Evolutionary conservation across 257 asterid genomes (phyloP).

Genomic region (Gentiana dahurica): DNA sequence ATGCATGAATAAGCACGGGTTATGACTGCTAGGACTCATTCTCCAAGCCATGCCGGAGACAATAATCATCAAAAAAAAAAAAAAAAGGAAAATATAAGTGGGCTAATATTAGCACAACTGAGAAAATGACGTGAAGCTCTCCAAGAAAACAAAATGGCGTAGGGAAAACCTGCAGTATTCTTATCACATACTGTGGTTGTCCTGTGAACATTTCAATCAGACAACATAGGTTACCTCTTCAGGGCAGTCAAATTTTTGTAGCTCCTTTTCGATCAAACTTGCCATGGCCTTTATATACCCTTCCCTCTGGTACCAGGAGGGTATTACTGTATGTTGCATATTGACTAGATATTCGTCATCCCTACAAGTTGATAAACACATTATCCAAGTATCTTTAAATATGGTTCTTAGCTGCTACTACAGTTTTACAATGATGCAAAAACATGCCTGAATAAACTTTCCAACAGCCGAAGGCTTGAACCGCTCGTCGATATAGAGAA

Average conservation of each 20-base stretch:
- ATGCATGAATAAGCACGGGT: no score
- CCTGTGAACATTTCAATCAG: not conserved
- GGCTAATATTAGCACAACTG: not conserved
- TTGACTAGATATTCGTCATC: constrained; percentile 95
- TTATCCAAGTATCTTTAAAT: constrained; percentile 5
- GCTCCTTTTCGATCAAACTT: constrained; percentile 77
- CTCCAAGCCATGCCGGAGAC: no score
- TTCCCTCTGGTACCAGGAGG: constrained; percentile 99
- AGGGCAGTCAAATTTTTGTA: constrained; percentile 59
- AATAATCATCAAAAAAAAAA: no score
- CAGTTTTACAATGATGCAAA: no score
- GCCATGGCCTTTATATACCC: constrained; percentile 98
- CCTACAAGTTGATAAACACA: constrained; percentile 33
- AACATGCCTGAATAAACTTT: constrained; percentile 73
- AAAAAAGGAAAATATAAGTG: not conserved
- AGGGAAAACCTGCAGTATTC: not conserved
- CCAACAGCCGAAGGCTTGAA: constrained; percentile 93
- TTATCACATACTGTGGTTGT: no score
- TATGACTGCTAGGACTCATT: no score
- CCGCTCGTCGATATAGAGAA: constrained; percentile 99
- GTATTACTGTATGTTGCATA: constrained; percentile 99
- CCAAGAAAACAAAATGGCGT: not conserved
- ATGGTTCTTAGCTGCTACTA: no score
- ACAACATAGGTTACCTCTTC: constrained; percentile 46
- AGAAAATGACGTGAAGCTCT: not conserved